Evolutionary conservation across 2,329 filamentous ascomycete species (phyloP).

Genomic region (Stagonosporopsis chrysanthemi): DNA sequence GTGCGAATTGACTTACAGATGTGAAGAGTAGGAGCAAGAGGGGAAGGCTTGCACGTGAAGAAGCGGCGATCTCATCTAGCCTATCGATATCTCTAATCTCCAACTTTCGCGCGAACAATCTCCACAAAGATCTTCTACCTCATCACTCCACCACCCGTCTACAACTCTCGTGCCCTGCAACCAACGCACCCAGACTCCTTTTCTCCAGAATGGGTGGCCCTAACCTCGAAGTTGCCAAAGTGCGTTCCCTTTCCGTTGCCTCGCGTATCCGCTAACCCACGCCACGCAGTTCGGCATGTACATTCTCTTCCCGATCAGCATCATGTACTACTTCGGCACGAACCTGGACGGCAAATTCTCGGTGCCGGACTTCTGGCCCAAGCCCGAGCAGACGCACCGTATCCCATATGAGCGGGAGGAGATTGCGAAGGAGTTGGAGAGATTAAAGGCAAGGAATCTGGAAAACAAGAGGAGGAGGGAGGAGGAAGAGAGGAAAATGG

Average conservation of each 20-base stretch:
- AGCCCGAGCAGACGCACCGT: conserved; percentile 75
- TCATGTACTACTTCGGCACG: conserved; percentile 99
- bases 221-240: conserved; percentile 96
- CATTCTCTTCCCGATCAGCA: conserved; percentile 96
- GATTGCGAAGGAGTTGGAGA: conserved; percentile 80
- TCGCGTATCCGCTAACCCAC: conserved; percentile 3
- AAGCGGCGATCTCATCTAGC: neutral
- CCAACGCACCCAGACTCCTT: conserved; percentile 4
- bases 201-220: conserved; percentile 73
- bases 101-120: conserved; percentile 34
- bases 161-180: conserved; percentile 3
- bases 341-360: conserved; percentile 89
- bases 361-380: conserved; percentile 94
- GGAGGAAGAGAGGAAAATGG: conserved; percentile 41
- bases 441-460: conserved; percentile 65
- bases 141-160: conserved; percentile 6
- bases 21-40: neutral
- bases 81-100: conserved; percentile 17
- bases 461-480: conserved; percentile 58
- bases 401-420: conserved; percentile 81
- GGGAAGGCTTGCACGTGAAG: conserved; percentile 2
- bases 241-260: conserved; percentile 48
- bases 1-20: neutral
- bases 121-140: conserved; percentile 27
- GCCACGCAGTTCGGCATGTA: conserved; percentile 90